phyloP scores from a whole-genome alignment of 345 rosid genomes.

The Fremontodendron californicum region DNA sequence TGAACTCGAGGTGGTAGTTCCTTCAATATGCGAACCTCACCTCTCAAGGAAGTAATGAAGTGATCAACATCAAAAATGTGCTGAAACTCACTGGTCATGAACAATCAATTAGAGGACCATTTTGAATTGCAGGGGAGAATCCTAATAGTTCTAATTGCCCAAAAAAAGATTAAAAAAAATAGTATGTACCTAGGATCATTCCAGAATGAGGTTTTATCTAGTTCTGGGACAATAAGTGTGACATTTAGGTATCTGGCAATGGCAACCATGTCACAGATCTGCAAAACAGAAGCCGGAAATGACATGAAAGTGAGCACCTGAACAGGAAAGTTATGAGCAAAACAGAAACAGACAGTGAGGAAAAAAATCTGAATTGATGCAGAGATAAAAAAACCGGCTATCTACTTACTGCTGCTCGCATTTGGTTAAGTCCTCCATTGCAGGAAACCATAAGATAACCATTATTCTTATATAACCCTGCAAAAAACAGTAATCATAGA shows the following conservation, averaged over 20 bases:
- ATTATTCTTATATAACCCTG: constrained; percentile 81
- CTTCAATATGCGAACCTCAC: constrained; percentile 82
- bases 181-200: constrained; percentile 72
- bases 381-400: constrained; percentile 8
- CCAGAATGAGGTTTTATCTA: constrained; percentile 97
- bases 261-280: constrained; percentile 98
- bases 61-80: constrained; percentile 92
- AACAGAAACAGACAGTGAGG: neutral
- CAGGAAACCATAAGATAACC: constrained; percentile 94
- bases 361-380: neutral
- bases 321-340: neutral
- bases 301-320: constrained; percentile 7
- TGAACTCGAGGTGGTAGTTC: constrained; percentile 79
- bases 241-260: constrained; percentile 85
- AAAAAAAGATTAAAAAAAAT: neutral
- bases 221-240: constrained; percentile 87
- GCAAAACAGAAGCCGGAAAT: constrained; percentile 22
- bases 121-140: constrained; percentile 3
- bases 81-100: constrained; percentile 65
- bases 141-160: neutral
- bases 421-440: constrained; percentile 99
- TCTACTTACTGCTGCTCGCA: constrained; percentile 92
- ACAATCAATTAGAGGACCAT: constrained; percentile 17
- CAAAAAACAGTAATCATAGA: constrained; percentile 14
- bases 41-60: constrained; percentile 85